A percentile compares a stretch with the other conserved stretches of the same genome.
These are phyloP conservation scores for Aquanectria penicillioides DNA, from an alignment of 2,329 filamentous ascomycete genomes.

Conservation along the genomic window DNA sequence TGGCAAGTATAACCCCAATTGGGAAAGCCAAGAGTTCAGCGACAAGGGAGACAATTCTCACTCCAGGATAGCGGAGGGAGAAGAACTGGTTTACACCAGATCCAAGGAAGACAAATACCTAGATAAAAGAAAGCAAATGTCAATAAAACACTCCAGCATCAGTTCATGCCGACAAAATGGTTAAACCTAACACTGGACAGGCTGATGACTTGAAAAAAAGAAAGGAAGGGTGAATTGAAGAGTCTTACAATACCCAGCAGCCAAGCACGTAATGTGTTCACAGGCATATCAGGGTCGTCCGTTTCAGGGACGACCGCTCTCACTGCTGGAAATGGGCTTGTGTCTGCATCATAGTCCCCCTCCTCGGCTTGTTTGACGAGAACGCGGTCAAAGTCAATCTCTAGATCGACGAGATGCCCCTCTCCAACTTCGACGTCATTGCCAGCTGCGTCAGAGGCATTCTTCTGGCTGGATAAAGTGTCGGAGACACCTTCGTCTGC, in stretches of 20 bases:
- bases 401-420: constrained; percentile 6
- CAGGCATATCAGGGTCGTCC: constrained; percentile 12
- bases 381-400: constrained; percentile 13
- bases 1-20: constrained; percentile 7
- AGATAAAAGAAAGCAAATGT: background rate
- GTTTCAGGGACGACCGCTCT: constrained; percentile 15
- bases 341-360: constrained; percentile 12
- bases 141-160: too few relatives aligned
- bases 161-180: too few relatives aligned
- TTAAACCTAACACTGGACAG: too few relatives aligned
- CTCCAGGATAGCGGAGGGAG: constrained; percentile 11
- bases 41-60: constrained; percentile 17
- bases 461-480: background rate
- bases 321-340: constrained; percentile 15
- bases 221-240: background rate
- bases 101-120: constrained; percentile 16
- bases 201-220: too few relatives aligned
- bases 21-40: constrained; percentile 16
- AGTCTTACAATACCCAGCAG: constrained; percentile 9
- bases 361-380: constrained; percentile 5
- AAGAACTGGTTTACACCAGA: constrained; percentile 21
- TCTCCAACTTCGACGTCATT: constrained; percentile 12
- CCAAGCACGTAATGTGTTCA: constrained; percentile 18
- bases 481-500: background rate
- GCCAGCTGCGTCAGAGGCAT: background rate